A percentile compares a stretch with the other conserved stretches of the same genome.
These are phyloP conservation scores for Trichophyton simii DNA, from an alignment of 2,329 filamentous ascomycete species.

Conservation along the genomic window DNA sequence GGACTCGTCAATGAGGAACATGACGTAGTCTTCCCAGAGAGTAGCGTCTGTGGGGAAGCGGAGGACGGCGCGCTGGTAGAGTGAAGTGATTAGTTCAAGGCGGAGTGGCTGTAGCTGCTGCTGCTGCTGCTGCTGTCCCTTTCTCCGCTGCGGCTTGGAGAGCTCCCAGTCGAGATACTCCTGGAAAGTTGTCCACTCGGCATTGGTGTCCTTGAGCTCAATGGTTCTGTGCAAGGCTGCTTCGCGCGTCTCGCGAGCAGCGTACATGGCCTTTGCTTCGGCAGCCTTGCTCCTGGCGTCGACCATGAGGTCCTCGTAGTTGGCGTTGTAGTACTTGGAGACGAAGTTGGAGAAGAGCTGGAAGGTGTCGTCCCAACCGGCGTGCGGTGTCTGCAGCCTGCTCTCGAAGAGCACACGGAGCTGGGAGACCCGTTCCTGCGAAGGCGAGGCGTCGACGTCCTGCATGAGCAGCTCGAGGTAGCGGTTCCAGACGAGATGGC, in stretches of 20 bases:
- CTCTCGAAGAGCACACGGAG: constrained; percentile 41
- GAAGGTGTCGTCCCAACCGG: constrained; percentile 47
- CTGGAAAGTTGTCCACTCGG: constrained; percentile 41
- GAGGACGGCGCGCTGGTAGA: constrained; percentile 68
- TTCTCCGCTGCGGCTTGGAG: constrained; percentile 23
- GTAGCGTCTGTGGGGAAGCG: constrained; percentile 60
- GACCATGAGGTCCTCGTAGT: constrained; percentile 48
- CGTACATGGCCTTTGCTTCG: constrained; percentile 42
- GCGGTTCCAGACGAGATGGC: constrained; percentile 49
- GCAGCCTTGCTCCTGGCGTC: constrained; percentile 39
- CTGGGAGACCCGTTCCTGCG: constrained; percentile 37
- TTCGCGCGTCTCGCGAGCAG: constrained; percentile 43
- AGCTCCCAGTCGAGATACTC: constrained; percentile 84
- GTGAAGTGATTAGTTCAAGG: constrained; percentile 44
- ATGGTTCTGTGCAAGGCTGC: constrained; percentile 40
- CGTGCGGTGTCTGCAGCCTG: constrained; percentile 46
- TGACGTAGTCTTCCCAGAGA: constrained; percentile 73
- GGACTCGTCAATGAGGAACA: constrained; percentile 51
- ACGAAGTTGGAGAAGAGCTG: constrained; percentile 49
- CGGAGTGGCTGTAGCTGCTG: constrained; percentile 21
- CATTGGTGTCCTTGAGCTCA: constrained; percentile 39
- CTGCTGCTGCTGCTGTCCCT: constrained; percentile 29
- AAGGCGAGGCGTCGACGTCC: constrained; percentile 38
- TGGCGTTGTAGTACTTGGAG: constrained; percentile 41
- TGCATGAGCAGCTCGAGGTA: constrained; percentile 44